Evolutionary conservation across 768 basidiomycete genomes (phyloP), one percentile per base, ranked within the genome.

Genomic region (Mycena capillaripes): DNA sequence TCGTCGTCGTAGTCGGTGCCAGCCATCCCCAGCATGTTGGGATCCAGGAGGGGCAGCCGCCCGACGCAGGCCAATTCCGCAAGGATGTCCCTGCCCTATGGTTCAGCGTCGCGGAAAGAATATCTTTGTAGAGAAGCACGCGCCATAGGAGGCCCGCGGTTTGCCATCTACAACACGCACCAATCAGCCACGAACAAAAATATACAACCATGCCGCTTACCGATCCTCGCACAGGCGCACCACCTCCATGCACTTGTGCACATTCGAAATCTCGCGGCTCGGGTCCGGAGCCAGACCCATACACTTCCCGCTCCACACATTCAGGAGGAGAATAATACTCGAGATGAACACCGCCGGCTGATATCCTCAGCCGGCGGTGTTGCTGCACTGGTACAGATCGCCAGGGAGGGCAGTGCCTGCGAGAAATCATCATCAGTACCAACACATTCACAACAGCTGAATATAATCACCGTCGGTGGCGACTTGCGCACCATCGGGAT

Each of bases 361-460:
- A 14, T 16, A 2, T n/a, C n/a, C n/a, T 86, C 86, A 83, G 80
- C n/a, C n/a, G n/a, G n/a, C n/a, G 19, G 11, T 30, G 42, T 36
- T 2, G 95, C 93, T 1, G 95, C 91, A 71, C 94, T 96, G 17
- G 92, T 91, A 79, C 95, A 96, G 61, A 96, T 95, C 0, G 93
- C 93, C 34, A 96, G 84, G 0, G 94, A 76, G 83, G 92, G 91
- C 55, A 92, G 86, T 0, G 80, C 77, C 66, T 66, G 44, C n/a
- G 16, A 53, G 6, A 53, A 29, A 6, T 27, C 16, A 4, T 17
- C n/a, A n/a, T 44, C 19, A 2, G 19, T n/a, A 23, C 17, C 12
- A 30, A 21, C n/a, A n/a, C n/a, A n/a, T n/a, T n/a, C n/a, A 3
- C 19, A 3, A 19, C 19, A 29, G 9, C 12, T 23, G n/a, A 55